Evolutionary conservation across 768 basidiomycete species (phyloP), one percentile per base, ranked within the genome.

Genomic region (Cyclocybe aegerita): DNA sequence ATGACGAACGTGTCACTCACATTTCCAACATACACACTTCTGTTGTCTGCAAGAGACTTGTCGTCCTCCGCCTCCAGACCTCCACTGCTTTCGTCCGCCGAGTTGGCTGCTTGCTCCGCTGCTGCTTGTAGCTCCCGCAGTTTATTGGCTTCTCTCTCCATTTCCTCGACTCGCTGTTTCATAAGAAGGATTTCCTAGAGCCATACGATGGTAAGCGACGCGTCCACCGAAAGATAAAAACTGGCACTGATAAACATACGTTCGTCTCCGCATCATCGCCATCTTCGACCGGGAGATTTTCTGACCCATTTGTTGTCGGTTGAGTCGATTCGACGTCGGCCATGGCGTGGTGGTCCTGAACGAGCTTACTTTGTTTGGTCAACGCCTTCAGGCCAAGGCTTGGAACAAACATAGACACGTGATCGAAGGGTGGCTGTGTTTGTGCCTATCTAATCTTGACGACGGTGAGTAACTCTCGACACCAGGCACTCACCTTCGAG

Each of bases 11-110:
- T 23, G 30, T 8, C 85, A 74, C 90, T 62, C 63, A 97, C 97
- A 72, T 98, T 99, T 47, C 97, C 97, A 61, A 99, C 87, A 67
- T 93, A 98, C 39, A 99, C 71, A 72, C 94, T 97, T 70, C 95
- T 77, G 53, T 73, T 67, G 68, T 99, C 97, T 16, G 93, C 84
- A 17, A 79, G 71, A 17, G 85, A 76, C 67, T 83, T 88, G 32
- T 95, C 94, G 61, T 97, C 93, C 60, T 93, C 93, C 1, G 83
- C 84, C 59, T 89, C 88, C 78, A 83, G 85, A 46, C 80, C 73
- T 46, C 65, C 71, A 47, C 71, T 70, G 43, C 67, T 70, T 29
- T 79, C 77, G 9, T 67, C 75, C 38, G 68, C 79, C 37, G 77
- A 78, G 32, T 69, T 67, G 59, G 73, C 70, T 56, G 79, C 81